Evolutionary conservation across 192 early-diverging fungal species (phyloP).

Genomic region (Entomortierella beljakovae): DNA sequence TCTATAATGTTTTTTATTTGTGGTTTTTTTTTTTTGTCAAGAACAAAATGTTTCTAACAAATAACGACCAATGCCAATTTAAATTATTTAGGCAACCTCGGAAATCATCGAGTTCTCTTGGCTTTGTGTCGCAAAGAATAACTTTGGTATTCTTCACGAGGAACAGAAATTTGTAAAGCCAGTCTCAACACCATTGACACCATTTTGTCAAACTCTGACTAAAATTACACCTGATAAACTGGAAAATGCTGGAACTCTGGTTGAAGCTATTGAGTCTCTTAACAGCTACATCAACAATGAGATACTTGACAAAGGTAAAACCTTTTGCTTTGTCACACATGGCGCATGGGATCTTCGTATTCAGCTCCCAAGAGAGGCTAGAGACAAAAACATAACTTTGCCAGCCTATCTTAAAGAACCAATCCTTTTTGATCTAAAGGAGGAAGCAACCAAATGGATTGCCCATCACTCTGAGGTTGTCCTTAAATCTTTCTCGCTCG

Average conservation of each 20-base stretch:
- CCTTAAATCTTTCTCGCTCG: constrained; percentile 63
- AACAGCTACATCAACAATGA: constrained; percentile 64
- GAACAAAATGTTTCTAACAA: background rate
- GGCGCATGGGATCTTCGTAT: constrained; percentile 78
- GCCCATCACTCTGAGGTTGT: constrained; percentile 68
- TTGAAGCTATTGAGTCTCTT: constrained; percentile 64
- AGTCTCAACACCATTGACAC: constrained; percentile 61
- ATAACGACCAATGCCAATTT: background rate
- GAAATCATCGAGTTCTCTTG: constrained; percentile 71
- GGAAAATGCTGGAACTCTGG: constrained; percentile 62
- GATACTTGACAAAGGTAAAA: constrained; percentile 58
- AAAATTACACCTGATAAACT: constrained; percentile 69
- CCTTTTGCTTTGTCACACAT: constrained; percentile 80
- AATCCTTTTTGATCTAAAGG: constrained; percentile 76
- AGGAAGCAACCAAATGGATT: constrained; percentile 73
- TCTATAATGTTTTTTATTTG: background rate
- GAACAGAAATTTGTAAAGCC: constrained; percentile 63
- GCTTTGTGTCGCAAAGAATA: constrained; percentile 59
- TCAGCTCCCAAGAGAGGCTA: constrained; percentile 73
- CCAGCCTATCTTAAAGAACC: constrained; percentile 67
- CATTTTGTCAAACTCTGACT: constrained; percentile 69
- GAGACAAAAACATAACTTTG: constrained; percentile 70
- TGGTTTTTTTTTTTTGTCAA: constrained; percentile 21
- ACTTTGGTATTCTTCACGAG: constrained; percentile 58
- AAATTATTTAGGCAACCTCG: constrained; percentile 57